These are phyloP conservation scores for Fusarium mexicanum DNA, from an alignment of 2,329 filamentous ascomycete genomes.

Conservation along the genomic window DNA sequence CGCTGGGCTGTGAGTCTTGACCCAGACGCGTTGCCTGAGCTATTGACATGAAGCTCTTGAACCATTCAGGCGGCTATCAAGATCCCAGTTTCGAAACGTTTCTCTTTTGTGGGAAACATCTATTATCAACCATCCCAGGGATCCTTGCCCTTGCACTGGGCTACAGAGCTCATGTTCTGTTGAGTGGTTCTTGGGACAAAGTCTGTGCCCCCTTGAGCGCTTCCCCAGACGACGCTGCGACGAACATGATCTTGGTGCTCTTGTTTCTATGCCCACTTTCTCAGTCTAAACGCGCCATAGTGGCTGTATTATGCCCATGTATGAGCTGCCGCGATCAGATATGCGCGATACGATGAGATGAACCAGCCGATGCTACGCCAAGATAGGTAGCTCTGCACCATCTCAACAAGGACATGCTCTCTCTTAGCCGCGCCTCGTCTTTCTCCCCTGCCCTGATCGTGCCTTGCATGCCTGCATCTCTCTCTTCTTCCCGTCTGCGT, in stretches of 20 bases:
- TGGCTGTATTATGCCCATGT: conserved; percentile 7
- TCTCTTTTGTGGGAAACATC: conserved; percentile 4
- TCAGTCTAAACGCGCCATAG: conserved; percentile 12
- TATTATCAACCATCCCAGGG: neutral
- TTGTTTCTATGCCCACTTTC: conserved; percentile 8
- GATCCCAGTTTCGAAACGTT: conserved; percentile 31
- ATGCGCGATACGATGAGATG: conserved; percentile 34
- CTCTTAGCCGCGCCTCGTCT: conserved; percentile 32
- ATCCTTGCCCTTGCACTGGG: conserved; percentile 4
- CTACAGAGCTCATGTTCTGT: conserved; percentile 3
- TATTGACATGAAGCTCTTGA: conserved; percentile 1
- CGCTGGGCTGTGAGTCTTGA: conserved; percentile 17
- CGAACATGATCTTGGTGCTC: neutral
- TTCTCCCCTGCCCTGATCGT: conserved; percentile 12
- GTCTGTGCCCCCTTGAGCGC: conserved; percentile 25
- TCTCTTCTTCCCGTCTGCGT: conserved; percentile 6
- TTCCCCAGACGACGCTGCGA: conserved; percentile 30
- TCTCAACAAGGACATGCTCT: conserved; percentile 11
- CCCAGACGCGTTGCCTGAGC: conserved; percentile 1
- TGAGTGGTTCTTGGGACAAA: conserved; percentile 2
- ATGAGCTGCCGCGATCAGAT: conserved; percentile 17
- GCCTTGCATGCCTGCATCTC: conserved; percentile 19
- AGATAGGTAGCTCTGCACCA: neutral
- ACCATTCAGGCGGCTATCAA: conserved; percentile 38
- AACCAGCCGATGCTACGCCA: conserved; percentile 21